Evolutionary conservation across 2,329 filamentous ascomycete genomes (phyloP), one percentile per base, ranked within the genome.

Genomic region (Colletotrichum cuscutae): DNA sequence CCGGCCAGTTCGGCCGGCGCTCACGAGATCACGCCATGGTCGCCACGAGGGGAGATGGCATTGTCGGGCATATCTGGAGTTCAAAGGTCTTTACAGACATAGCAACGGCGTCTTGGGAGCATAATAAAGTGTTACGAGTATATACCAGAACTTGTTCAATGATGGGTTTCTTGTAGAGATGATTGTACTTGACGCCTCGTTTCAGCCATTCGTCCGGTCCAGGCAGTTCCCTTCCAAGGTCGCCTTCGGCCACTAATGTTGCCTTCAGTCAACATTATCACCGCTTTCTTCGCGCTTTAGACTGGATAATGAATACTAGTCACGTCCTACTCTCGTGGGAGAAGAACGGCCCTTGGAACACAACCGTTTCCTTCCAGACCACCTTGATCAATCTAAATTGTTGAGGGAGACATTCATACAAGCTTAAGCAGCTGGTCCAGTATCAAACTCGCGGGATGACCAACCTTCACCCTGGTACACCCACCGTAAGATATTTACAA

Each of bases 21-120:
- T 73, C 68, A 73, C 59, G 68, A 73, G 62, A 73, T 72, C 68
- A 71, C n/a, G 68, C 68, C 68, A 73, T 59, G 63, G 63, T 68
- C 62, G 60, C 52, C 57, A 46, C 53, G 53, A 46, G 13, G 68
- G 62, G 67, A 57, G 42, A 59, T 72, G 68, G 71, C 68, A 72
- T 73, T 65, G 68, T 46, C 68, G 62, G 71, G 59, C 71, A 64
- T 71, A 49, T 58, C 68, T 59, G 71, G 71, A 73, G 71, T 73
- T 73, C 59, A 68, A 69, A 72, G 68, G 71, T 66, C 68, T 62
- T 72, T 60, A 46, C 68, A 69, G 68, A 73, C 71, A 73, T 72
- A 72, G 63, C 68, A 73, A 72, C 42, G 71, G 71, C 68, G 71
- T 72, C 62, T 60, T 68, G 68, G 71, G 68, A 56, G 71, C 67